Evolutionary conservation across 208 protist species (phyloP), one percentile per base, ranked within the genome.

Genomic region (Acanthamoeba castellanii): DNA sequence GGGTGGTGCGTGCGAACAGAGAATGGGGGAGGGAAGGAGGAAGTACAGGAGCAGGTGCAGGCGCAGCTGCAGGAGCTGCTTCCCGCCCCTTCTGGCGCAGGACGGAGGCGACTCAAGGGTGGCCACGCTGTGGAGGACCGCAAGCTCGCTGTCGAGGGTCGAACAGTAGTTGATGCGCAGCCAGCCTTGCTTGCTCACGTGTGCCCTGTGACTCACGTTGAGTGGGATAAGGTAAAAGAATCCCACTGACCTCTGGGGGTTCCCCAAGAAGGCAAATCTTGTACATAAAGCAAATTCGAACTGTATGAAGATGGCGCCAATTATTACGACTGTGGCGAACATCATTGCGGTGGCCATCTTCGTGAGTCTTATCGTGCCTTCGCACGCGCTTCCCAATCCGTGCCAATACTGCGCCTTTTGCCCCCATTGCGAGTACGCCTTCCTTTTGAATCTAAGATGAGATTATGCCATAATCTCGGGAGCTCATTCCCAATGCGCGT

Each of bases 391-490:
- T 22, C 66, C 66, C 66, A 74, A 74, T n/a, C 66, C 66, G 13
- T 74, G 66, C 22, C 66, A 74, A n/a, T 74, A 74, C 66, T 74
- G 66, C 22, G 66, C 66, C 8, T 74, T 74, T 22, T 74, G 66
- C 30, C 22, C 66, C 66, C 30, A 74, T 4, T 74, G 66, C 66
- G 66, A 74, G 66, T 74, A 34, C 66, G 66, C 66, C 22, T 22
- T n/a, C 22, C 66, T 22, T 1, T 74, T 27, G 8, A 9, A n/a
- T 14, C 22, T 2, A 74, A 11, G 22, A 74, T 37, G 37, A 37
- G 37, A 37, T 37, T 0, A 37, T 4, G 27, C 16, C 59, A 18
- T 68, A 68, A n/a, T 68, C 27, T 68, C 59, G 59, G 59, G 27
- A n/a, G 59, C 59, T 68, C 59, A 68, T 27, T 27, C 59, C 2